Conservation (phyloP, 306 rosid species). For the Purshia tridentata region DNA sequence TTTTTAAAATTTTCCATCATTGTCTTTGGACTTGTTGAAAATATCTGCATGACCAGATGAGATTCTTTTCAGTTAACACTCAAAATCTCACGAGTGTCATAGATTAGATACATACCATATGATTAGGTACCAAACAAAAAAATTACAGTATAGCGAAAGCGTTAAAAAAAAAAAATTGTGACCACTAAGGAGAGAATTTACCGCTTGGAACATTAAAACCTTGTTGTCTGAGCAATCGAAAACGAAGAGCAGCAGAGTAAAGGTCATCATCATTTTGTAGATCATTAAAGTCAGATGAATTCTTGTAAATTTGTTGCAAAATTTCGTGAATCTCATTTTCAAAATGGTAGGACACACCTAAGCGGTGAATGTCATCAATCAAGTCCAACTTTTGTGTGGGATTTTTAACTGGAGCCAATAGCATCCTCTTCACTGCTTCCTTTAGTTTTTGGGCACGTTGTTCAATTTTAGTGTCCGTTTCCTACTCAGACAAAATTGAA, state of each 20-base stretch:
- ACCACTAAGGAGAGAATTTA: slow-evolving; percentile 4
- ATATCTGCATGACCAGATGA: not conserved
- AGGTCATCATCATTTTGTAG: slow-evolving; percentile 8
- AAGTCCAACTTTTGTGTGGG: slow-evolving; percentile 9
- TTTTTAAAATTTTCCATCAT: slow-evolving; percentile 10
- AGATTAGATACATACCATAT: too few species aligned
- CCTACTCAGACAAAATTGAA: not conserved
- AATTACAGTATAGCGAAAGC: too few species aligned
- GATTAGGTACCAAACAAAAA: too few species aligned
- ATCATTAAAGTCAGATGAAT: too few species aligned
- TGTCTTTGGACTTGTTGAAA: slow-evolving; percentile 10
- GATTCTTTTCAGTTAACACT: too few species aligned
- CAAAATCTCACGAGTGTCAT: too few species aligned
- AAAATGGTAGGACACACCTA: slow-evolving; percentile 27
- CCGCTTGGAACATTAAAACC: slow-evolving; percentile 27
- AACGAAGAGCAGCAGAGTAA: slow-evolving; percentile 22
- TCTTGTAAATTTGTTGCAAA: slow-evolving; percentile 14
- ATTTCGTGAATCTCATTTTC: slow-evolving; percentile 32
- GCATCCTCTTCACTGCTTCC: slow-evolving; percentile 3
- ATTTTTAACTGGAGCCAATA: not conserved
- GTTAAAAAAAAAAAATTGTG: too few species aligned
- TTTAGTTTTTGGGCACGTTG: slow-evolving; percentile 23
- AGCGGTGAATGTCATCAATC: slow-evolving; percentile 32
- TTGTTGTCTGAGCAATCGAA: slow-evolving; percentile 45
- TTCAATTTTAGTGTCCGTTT: not conserved